Evolutionary conservation across 176 grass and related monocot species (phyloP), one percentile per base, ranked within the genome.

Genomic region (Oryza australiensis): DNA sequence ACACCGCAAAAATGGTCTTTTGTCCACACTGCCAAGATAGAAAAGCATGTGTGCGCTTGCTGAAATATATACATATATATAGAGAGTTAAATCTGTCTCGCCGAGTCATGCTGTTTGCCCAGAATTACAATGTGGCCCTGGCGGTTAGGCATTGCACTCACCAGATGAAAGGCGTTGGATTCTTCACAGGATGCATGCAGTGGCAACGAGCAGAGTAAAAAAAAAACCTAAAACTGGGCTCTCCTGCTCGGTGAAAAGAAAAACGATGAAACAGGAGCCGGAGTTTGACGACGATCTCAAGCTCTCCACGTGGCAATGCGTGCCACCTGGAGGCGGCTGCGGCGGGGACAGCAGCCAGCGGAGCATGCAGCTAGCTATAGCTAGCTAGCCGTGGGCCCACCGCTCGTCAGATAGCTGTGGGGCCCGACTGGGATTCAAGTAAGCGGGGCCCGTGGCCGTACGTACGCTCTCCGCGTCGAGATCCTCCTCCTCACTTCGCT

Each of bases 391-490:
- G 43, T 18, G 57, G 69, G 40, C 66, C 66, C 70, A 1, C 5
- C 5, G 27, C 64, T 34, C 38, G 53, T 82, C 62, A 71, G 65
- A 82, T 71, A 48, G 11, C 45, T 28, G 73, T 55, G 57, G 85
- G 85, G 32, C 32, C 73, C 1, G 0, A 5, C 0, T 1, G 28
- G 42, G 72, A 62, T 75, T 81, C 63, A 81, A 87, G 65, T 30
- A 5, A 15, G 62, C 22, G 48, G 78, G 64, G 28, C 72, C 78
- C 28, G 3, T 7, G 26, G 62, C 70, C 64, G n/a, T 14, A n/a
- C 64, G 71, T 82, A 81, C 78, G 1, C n/a, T 75, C 64, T 48
- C 27, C 72, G 78, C 64, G 85, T 87, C 14, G 26, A 68, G 64
- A 9, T 65, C 76, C 42, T 79, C 83, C 57, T 79, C 37, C 22